phyloP scores from a whole-genome alignment of 192 early-diverging fungal genomes.

The Coemansia sp. region DNA sequence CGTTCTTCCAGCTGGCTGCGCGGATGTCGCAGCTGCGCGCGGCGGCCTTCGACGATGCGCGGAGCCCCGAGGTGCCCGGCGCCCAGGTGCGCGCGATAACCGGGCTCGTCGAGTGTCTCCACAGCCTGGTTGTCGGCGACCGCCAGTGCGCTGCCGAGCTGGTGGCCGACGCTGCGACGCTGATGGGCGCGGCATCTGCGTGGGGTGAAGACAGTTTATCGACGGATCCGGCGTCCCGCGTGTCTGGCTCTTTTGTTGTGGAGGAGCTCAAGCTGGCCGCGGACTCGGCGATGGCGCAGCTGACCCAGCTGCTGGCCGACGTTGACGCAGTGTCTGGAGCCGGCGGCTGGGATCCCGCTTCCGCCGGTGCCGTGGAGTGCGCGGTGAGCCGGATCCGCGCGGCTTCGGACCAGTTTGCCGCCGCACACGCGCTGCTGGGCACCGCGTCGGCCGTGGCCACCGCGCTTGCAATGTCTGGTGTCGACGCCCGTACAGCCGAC shows the following conservation, averaged over 20 bases:
- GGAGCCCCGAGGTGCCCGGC: conserved; percentile 33
- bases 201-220: conserved; percentile 7
- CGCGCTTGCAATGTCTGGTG: conserved; percentile 19
- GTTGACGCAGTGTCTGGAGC: conserved; percentile 18
- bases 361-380: neutral
- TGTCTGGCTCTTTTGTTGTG: neutral
- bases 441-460: neutral
- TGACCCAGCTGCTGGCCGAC: conserved; percentile 27
- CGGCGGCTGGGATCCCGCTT: conserved; percentile 24
- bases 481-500: neutral
- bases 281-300: conserved; percentile 16
- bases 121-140: conserved; percentile 21
- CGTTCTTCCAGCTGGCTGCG: conserved; percentile 35
- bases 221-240: neutral
- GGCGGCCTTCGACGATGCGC: conserved; percentile 22
- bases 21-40: conserved; percentile 42
- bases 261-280: conserved; percentile 21
- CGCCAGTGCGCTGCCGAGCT: conserved; percentile 29
- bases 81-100: conserved; percentile 37
- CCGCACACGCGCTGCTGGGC: conserved; percentile 15
- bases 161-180: conserved; percentile 20
- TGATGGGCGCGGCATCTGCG: conserved; percentile 29
- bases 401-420: conserved; percentile 1
- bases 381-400: conserved; percentile 8
- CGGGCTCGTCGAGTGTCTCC: conserved; percentile 31